Percentiles rank a stretch among this genome's conserved stretches.
These are phyloP conservation scores for Poa pratensis DNA, from an alignment of 176 grass and related monocot genomes.

Conservation along the genomic window DNA sequence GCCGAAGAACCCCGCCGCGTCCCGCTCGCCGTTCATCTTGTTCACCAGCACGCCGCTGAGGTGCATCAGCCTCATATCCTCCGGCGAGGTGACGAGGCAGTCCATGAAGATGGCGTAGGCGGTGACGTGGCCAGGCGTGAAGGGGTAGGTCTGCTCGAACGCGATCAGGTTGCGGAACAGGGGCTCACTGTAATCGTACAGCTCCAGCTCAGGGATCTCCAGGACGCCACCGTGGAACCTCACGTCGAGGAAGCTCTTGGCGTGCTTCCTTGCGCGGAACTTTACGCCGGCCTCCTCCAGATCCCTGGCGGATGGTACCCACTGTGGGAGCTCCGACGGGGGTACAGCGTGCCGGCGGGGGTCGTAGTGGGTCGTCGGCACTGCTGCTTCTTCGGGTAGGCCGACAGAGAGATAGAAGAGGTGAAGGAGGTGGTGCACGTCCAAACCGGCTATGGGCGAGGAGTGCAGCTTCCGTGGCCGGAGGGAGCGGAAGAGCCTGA, in stretches of 20 bases:
- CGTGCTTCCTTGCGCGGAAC: neutral
- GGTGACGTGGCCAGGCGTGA: neutral
- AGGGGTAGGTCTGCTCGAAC: neutral
- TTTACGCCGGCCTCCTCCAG: constrained; percentile 26
- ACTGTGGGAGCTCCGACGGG: neutral
- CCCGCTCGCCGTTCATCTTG: neutral
- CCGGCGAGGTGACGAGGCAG: constrained; percentile 16
- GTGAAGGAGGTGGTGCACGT: constrained; percentile 49
- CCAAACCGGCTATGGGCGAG: too few species aligned
- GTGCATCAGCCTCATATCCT: constrained; percentile 45
- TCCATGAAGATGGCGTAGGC: constrained; percentile 19
- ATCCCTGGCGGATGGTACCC: neutral
- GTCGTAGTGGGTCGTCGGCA: neutral
- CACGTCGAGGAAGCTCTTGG: constrained; percentile 40
- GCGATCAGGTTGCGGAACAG: constrained; percentile 3
- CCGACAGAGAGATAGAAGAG: constrained; percentile 29
- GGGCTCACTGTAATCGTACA: constrained; percentile 35
- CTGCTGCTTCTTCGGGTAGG: neutral
- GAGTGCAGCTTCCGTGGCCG: neutral
- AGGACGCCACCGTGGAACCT: neutral
- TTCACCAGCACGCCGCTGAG: constrained; percentile 16
- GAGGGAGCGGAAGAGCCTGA: neutral
- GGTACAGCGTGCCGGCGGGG: neutral
- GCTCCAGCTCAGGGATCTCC: constrained; percentile 6
- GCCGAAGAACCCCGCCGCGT: constrained; percentile 2